Conservation (phyloP, 352 stramenopile genomes). For the Phytophthora parvispora region DNA sequence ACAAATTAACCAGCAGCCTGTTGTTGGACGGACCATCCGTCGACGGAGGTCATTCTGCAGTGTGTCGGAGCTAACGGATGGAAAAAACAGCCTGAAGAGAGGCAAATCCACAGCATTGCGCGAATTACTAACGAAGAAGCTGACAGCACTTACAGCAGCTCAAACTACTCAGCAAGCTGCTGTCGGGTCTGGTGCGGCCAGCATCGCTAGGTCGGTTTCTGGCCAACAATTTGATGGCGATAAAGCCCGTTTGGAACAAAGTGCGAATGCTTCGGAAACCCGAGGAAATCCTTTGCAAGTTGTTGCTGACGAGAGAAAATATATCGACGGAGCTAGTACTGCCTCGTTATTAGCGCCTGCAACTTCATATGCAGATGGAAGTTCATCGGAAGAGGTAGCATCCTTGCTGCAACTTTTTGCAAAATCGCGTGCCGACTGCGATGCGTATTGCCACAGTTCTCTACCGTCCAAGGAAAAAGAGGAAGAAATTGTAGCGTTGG, state of each 20-base stretch:
- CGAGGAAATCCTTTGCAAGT: slow-evolving; percentile 18
- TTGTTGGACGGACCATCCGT: slow-evolving; percentile 53
- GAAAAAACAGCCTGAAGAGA: slow-evolving; percentile 42
- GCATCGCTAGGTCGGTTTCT: slow-evolving; percentile 31
- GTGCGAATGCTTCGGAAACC: slow-evolving; percentile 14
- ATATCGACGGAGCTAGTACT: slow-evolving; percentile 15
- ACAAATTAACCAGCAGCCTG: slow-evolving; percentile 30
- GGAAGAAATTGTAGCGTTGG: slow-evolving; percentile 82
- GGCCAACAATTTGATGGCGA: slow-evolving; percentile 34
- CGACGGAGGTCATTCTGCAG: slow-evolving; percentile 81
- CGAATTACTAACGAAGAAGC: slow-evolving; percentile 69
- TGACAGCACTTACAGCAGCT: slow-evolving; percentile 32
- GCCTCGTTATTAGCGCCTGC: slow-evolving; percentile 1
- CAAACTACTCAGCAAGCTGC: slow-evolving; percentile 22
- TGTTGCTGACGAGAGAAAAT: slow-evolving; percentile 17
- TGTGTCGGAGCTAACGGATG: slow-evolving; percentile 62
- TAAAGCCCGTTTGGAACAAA: slow-evolving; percentile 23
- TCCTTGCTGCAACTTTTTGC: slow-evolving; percentile 77
- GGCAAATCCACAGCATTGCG: slow-evolving; percentile 59
- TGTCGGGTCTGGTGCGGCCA: slow-evolving; percentile 7
- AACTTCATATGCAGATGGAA: slow-evolving; percentile 20
- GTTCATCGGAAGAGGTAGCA: slow-evolving; percentile 53
- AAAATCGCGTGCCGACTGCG: slow-evolving; percentile 72
- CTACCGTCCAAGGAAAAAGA: slow-evolving; percentile 75
- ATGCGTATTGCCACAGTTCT: slow-evolving; percentile 76